Base-by-base conservation (phyloP, 345 rosid species). In the Schrenkiella parvula region DNA sequence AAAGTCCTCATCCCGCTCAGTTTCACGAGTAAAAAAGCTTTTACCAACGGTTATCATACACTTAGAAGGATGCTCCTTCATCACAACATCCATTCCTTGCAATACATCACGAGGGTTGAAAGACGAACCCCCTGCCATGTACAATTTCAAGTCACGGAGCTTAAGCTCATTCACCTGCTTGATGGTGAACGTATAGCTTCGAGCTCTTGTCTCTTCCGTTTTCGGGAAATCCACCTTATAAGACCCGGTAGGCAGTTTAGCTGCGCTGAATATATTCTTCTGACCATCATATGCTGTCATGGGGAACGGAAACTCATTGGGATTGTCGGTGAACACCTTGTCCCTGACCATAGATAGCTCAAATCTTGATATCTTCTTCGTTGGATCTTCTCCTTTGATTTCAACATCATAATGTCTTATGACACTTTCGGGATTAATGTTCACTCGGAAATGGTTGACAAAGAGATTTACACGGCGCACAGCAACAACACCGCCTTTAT, bases 31-130 rank as follows among this genome's bases (percentile, higher is more conserved):
- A 68, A 84, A 87, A 31, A 93, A 93, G 74, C 81, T 79, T 19
- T 85, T 84, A 46, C 96, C 96, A 32, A 73, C 81, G 7, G 86
- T 70, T 18, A 91, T 81, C 98, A 89, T 89, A 57, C 43, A 71
- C 73, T 71, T 80, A 2, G 78, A 43, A 8, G 96, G 90, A 69
- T 93, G 88, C 84, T 93, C 98, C 79, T 93, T 93, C 96, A 93
- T 82, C 46, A 93, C 92, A 11, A 93, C 82, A 82, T 93, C 97
- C 89, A 93, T 73, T 17, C 91, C 97, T 78, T 90, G 98, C 79
- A 93, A 62, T 17, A 90, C 82, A 31, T 90, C 95, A 34, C 96
- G 90, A 4, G 98, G 97, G 4, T 78, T 28, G 0, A 76, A 52
- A 21, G 64, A 41, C 2, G 73, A 69, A 0, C 54, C 32, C 25